Percentiles rank a stretch among this genome's conserved stretches.
These are phyloP conservation scores for Xenoacremonium recifei DNA, from an alignment of 2,329 filamentous ascomycete species.

Conservation along the genomic window DNA sequence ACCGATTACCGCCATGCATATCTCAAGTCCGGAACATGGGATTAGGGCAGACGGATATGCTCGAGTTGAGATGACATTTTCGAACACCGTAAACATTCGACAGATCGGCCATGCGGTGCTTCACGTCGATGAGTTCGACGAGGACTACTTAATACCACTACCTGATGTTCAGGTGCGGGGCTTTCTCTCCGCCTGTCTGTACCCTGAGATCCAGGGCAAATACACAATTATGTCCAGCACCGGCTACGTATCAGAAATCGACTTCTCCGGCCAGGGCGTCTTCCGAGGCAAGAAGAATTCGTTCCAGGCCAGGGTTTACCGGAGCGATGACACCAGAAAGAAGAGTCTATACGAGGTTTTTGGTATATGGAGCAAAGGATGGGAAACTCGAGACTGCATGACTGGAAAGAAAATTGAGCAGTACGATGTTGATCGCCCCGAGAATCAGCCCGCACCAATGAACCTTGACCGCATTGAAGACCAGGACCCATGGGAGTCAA, in stretches of 20 bases:
- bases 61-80: conserved; percentile 51
- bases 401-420: conserved; percentile 32
- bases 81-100: conserved; percentile 46
- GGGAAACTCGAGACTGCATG: conserved; percentile 26
- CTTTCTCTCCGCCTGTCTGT: conserved; percentile 45
- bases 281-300: conserved; percentile 37
- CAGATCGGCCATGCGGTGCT: conserved; percentile 50
- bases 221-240: conserved; percentile 45
- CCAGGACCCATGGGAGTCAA: conserved; percentile 78
- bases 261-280: conserved; percentile 46
- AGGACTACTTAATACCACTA: conserved; percentile 48
- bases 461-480: conserved; percentile 46
- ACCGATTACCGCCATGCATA: conserved; percentile 52
- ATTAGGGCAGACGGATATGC: conserved; percentile 51
- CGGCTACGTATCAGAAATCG: conserved; percentile 45
- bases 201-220: conserved; percentile 46
- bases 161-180: conserved; percentile 48
- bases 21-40: conserved; percentile 40
- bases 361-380: conserved; percentile 20
- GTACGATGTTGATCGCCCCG: conserved; percentile 32
- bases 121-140: conserved; percentile 47
- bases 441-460: conserved; percentile 35
- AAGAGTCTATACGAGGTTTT: conserved; percentile 10
- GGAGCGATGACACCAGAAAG: conserved; percentile 30
- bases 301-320: conserved; percentile 43